These are phyloP conservation scores for Trifolium subterraneum DNA, from an alignment of 306 rosid species.

Conservation along the genomic window DNA sequence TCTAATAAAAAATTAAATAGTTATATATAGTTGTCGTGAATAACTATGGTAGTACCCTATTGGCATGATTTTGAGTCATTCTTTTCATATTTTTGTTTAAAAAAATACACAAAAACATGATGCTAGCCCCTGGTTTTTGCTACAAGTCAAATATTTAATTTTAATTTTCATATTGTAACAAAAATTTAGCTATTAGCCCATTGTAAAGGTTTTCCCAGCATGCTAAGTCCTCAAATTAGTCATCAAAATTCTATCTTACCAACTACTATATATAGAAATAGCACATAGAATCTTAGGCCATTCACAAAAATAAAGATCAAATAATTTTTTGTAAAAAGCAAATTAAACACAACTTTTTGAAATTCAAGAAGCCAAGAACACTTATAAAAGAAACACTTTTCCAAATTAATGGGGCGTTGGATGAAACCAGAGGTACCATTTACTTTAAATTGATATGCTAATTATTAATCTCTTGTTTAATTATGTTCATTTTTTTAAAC, in stretches of 20 bases:
- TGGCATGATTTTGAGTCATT: conserved; percentile 9
- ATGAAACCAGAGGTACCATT: conserved; percentile 79
- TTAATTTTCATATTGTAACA: neutral
- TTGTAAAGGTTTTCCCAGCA: conserved; percentile 34
- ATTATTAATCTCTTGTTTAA: neutral
- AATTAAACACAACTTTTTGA: conserved; percentile 2
- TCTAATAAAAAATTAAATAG: neutral
- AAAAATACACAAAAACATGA: conserved; percentile 49
- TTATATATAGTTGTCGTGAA: neutral
- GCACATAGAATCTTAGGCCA: conserved; percentile 34
- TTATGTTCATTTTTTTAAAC: neutral
- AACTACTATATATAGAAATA: conserved; percentile 41
- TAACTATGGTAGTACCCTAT: conserved; percentile 4
- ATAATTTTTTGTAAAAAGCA: neutral
- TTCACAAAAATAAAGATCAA: conserved; percentile 11
- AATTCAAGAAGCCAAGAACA: conserved; percentile 7
- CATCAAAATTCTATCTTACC: neutral
- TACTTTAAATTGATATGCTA: neutral
- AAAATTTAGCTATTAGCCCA: conserved; percentile 47
- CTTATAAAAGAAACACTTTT: conserved; percentile 5
- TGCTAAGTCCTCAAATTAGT: neutral
- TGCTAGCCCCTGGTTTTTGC: conserved; percentile 76
- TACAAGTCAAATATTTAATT: conserved; percentile 38
- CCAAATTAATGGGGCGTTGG: conserved; percentile 82
- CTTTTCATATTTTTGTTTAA: neutral